Conservation (phyloP, 2,329 filamentous ascomycete genomes). For the Macroventuria anomochaeta region DNA sequence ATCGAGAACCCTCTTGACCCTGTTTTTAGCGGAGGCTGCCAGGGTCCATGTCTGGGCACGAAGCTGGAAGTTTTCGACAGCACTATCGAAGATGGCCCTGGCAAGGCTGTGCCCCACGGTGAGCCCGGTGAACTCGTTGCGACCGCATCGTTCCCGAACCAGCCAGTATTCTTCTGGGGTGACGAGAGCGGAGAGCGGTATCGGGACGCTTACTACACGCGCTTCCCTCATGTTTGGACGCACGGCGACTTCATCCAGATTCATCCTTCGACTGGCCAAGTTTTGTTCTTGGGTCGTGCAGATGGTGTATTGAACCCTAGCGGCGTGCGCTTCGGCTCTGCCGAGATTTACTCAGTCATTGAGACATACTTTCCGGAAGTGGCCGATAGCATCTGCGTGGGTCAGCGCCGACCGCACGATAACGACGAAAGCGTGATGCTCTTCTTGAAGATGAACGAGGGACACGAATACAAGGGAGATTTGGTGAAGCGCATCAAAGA, state of each 20-base stretch:
- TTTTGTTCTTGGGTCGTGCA: constrained; percentile 72
- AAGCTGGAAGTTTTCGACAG: constrained; percentile 67
- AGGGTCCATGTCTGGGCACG: constrained; percentile 61
- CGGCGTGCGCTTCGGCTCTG: constrained; percentile 79
- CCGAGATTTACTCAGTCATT: constrained; percentile 79
- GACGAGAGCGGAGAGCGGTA: constrained; percentile 53
- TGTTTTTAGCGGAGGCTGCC: constrained; percentile 65
- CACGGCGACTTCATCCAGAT: constrained; percentile 81
- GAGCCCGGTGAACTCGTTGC: constrained; percentile 78
- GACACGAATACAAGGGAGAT: constrained; percentile 41
- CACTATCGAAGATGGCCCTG: constrained; percentile 54
- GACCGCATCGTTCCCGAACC: constrained; percentile 74
- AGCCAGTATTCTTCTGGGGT: constrained; percentile 64
- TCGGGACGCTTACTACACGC: constrained; percentile 55
- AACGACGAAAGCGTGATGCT: constrained; percentile 65
- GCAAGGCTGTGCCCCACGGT: constrained; percentile 64
- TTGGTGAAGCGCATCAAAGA: constrained; percentile 64
- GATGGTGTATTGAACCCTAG: constrained; percentile 83
- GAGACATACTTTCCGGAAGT: constrained; percentile 70
- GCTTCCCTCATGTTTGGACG: constrained; percentile 71
- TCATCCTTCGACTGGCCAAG: constrained; percentile 69
- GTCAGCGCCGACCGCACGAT: constrained; percentile 70
- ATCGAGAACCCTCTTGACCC: constrained; percentile 73
- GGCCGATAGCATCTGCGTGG: constrained; percentile 78
- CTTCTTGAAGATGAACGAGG: constrained; percentile 67